Evolutionary conservation across 768 basidiomycete genomes (phyloP), one percentile per base, ranked within the genome.

Genomic region (Phylloporus sp.): DNA sequence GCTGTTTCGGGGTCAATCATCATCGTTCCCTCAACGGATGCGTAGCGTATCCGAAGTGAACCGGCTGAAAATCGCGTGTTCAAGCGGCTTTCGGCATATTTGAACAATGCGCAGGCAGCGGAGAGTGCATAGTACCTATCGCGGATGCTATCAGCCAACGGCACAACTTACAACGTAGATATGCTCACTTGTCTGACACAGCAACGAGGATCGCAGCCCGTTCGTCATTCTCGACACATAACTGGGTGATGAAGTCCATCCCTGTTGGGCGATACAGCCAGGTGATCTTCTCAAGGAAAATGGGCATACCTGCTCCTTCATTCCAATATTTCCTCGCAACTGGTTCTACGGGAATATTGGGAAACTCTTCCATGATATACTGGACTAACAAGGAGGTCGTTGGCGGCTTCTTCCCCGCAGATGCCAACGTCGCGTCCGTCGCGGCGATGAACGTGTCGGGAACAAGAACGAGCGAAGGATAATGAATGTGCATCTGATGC

Each of bases 1-100:
- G 84, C 90, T 0, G 89, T 93, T 54, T 94, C 94, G 0, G 84
- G 78, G 63, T 98, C 97, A 56, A 99, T 88, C 79, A 97, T 80
- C 88, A 97, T 90, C 0, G 91, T 95, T 0, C 95, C 95, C 64
- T 95, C 90, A 0, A 89, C 84, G 2, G 88, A 81, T 1, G 81
- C 73, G 61, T 88, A 94, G 20, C 81, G 77, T 49, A 93, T 90
- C 29, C 84, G 78, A 22, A 93, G 73, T 9, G 91, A 91, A 4
- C 72, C 74, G 0, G 78, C 67, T 1, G 88, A 77, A 64, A 89
- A 97, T 13, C 82, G 79, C 0, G 79, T 81, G 56, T 89, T 87
- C 46, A 88, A 69, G 45, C 80, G 79, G 2, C 70, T 69, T 62
- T 95, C 90, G 20, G 86, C 78, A 59, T 91, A 82, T 66, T 91